Conservation (phyloP, 139 green algal genomes). For the Trebouxia sp. region DNA sequence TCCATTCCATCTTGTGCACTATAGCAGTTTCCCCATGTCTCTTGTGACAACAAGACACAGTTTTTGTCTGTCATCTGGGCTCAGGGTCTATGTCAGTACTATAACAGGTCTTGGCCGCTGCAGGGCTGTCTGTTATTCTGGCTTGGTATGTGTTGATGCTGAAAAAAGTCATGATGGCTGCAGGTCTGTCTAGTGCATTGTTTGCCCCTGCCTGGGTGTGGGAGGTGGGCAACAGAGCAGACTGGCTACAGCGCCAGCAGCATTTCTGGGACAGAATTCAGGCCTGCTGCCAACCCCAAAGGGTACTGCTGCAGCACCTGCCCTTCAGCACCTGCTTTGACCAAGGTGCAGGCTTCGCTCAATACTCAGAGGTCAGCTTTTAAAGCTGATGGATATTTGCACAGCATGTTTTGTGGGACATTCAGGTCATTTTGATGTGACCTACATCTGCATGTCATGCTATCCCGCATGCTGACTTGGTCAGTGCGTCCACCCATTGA, state of each 20-base stretch:
- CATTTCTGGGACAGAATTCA: slow-evolving; percentile 41
- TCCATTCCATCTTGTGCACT: neutral
- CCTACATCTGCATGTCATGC: neutral
- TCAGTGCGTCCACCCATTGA: neutral
- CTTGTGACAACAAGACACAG: too few relatives aligned
- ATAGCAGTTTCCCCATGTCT: neutral
- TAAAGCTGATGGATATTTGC: neutral
- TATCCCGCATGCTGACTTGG: neutral
- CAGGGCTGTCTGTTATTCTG: too few relatives aligned
- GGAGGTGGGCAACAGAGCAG: slow-evolving; percentile 39
- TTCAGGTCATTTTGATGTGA: neutral
- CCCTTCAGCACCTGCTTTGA: slow-evolving; percentile 55
- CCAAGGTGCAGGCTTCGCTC: slow-evolving; percentile 34
- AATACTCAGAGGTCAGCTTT: slow-evolving; percentile 28
- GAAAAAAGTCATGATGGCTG: too few relatives aligned
- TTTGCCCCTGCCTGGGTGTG: slow-evolving; percentile 69
- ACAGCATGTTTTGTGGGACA: neutral
- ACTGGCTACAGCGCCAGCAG: slow-evolving; percentile 35
- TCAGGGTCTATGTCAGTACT: too few relatives aligned
- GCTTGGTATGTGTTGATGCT: too few relatives aligned
- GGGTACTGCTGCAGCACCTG: slow-evolving; percentile 26
- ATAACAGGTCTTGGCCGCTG: too few relatives aligned
- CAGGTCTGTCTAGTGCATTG: slow-evolving; percentile 52
- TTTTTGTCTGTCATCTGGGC: too few relatives aligned
- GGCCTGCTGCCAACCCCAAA: slow-evolving; percentile 17